Evolutionary conservation across 2,329 filamentous ascomycete genomes (phyloP), one percentile per base, ranked within the genome.

Genomic region (Calonectria pseudoturangicola): DNA sequence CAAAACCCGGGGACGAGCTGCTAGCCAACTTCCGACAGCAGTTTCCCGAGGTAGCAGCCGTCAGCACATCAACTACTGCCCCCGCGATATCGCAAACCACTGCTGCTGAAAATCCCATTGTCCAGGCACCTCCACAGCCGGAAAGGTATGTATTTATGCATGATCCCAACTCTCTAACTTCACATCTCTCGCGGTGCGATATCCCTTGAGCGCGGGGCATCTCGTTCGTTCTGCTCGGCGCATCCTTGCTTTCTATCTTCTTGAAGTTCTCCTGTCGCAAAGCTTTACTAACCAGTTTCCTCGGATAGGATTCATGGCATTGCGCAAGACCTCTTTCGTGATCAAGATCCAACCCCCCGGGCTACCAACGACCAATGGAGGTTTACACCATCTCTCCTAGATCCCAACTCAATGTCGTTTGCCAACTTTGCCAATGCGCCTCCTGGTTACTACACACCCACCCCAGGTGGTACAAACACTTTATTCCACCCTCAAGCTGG

Each of bases 301-400:
- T 33, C 27, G 48, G 8, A 66, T 54, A 82, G 80, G 60, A 70
- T 69, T 41, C 76, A 77, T 48, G 73, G 72, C 60, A 70, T 82
- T 33, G 75, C 73, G 47, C 77, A 80, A 71, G 80, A 82, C 72
- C 76, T 76, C 45, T 91, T 90, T 79, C 85, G 86, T 82, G 94
- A 97, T 84, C 91, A 94, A 80, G 95, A 98, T 81, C 93, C 94
- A 25, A 98, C 95, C 4, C 95, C 95, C 6, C 91, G 94, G 82
- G 93, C 92, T 21, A 90, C 93, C 50, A 92, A 93, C 80, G 95
- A 98, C 78, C 92, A 90, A 78, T 97, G 96, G 92, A 91, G 94
- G 76, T 95, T 98, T 81, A 98, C 96, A 2, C 95, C 96, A 4
- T 97, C 95, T 27, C 88, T 98, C 70, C 90, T 98, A 81, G 96